Evolutionary conservation across 768 basidiomycete species (phyloP).

Genomic region (Serendipita sp.): DNA sequence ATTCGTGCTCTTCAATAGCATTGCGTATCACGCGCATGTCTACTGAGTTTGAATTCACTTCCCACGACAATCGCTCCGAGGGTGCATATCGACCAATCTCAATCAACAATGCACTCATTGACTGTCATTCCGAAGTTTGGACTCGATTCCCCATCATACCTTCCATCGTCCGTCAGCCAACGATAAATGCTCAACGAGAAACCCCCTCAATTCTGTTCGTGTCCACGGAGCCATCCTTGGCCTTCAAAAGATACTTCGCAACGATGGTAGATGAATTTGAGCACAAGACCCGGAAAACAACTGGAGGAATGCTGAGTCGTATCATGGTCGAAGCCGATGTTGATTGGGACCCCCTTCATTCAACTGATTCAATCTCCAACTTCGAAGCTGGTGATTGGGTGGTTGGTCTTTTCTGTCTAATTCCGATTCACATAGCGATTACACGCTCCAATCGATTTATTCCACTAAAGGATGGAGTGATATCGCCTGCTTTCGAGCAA

Average conservation of each 20-base stretch:
- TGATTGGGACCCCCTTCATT: neutral
- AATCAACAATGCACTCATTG: constrained; percentile 35
- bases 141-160: constrained; percentile 42
- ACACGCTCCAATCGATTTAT: constrained; percentile 45
- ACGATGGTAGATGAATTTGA: constrained; percentile 36
- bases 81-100: constrained; percentile 13
- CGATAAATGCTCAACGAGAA: constrained; percentile 24
- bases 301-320: constrained; percentile 27
- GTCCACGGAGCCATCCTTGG: constrained; percentile 16
- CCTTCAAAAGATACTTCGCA: constrained; percentile 29
- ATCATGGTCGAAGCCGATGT: constrained; percentile 21
- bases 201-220: constrained; percentile 29
- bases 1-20: constrained; percentile 27
- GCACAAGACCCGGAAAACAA: constrained; percentile 35
- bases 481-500: constrained; percentile 34
- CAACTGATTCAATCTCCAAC: constrained; percentile 14
- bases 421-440: constrained; percentile 48
- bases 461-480: constrained; percentile 43
- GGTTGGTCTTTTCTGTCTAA: constrained; percentile 42
- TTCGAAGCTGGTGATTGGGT: constrained; percentile 46
- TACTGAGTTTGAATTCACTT: constrained; percentile 41
- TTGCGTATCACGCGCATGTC: constrained; percentile 39
- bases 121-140: constrained; percentile 44
- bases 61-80: constrained; percentile 21
- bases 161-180: constrained; percentile 32